Conservation (phyloP, 306 rosid genomes). For the Fagus sylvatica region DNA sequence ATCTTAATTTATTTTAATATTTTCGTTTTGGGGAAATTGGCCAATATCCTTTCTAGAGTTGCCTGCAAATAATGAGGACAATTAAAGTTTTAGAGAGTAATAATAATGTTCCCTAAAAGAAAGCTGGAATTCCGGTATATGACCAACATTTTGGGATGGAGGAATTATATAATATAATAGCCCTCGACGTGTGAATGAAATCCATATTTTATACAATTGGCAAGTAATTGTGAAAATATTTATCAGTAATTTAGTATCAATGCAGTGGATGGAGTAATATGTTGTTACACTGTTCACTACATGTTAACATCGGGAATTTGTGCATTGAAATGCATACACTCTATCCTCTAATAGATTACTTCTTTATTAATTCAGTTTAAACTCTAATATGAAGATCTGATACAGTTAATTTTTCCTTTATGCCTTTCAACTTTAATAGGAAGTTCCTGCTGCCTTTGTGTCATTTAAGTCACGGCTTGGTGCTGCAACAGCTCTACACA, state of each 20-base stretch:
- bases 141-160: not conserved
- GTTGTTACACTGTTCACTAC: not conserved
- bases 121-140: not conserved
- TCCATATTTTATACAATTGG: not conserved
- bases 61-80: not conserved
- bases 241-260: not conserved
- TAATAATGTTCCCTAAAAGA: not conserved
- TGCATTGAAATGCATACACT: not conserved
- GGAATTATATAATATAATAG: not conserved
- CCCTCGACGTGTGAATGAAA: not conserved
- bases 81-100: not conserved
- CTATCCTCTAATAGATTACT: slow-evolving; percentile 11
- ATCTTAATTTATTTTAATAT: not conserved
- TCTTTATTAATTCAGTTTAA: slow-evolving; percentile 17
- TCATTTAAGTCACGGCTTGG: slow-evolving; percentile 84
- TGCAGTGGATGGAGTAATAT: not conserved
- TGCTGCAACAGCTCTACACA: slow-evolving; percentile 64
- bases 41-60: not conserved
- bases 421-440: slow-evolving; percentile 44
- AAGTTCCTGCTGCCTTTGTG: slow-evolving; percentile 81
- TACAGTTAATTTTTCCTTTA: slow-evolving; percentile 7
- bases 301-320: slow-evolving; percentile 1
- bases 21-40: not conserved
- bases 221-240: not conserved
- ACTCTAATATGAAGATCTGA: slow-evolving; percentile 28